Evolutionary conservation across 2,329 filamentous ascomycete species (phyloP), one percentile per base, ranked within the genome.

Genomic region (Penicillium sp.): DNA sequence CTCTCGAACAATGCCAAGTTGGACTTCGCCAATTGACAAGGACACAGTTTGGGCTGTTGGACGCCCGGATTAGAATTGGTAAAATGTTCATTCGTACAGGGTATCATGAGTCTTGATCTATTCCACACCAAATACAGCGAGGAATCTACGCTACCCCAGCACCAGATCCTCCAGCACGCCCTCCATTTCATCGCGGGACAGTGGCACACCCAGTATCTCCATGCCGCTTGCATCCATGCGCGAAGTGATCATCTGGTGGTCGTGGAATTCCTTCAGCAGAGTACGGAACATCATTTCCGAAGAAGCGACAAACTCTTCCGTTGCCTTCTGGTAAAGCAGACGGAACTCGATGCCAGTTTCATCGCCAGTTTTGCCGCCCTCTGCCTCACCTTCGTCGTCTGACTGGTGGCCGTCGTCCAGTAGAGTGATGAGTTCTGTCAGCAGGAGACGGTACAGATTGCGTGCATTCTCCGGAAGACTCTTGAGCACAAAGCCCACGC

Each of bases 221-320:
- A 89, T 92, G 3, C 94, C 94, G 55, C 92, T 79, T 0, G 84
- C 83, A 72, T 99, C 93, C 70, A 93, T 93, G 60, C 87, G 85
- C 60, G 90, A 95, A 54, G 91, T 91, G 61, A 99, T 89, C 86
- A 99, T 97, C 70, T 97, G 91, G 78, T 99, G 94, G 69, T 99
- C 94, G 71, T 97, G 91, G 73, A 99, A 94, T 83, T 99, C 94
- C 77, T 97, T 97, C 61, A 99, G 76, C 70, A 99, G 74, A 27
- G 92, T 96, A 59, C 94, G 84, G 78, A 97, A 97, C 60, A 91
- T 92, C 84, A 97, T 92, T 77, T 97, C 94, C 59, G 90, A 96
- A 66, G 90, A 94, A 73, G 93, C 97, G 49, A 99, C 94, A 73
- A 99, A 97, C 70, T 96, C 92, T 75, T 97, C 92, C 5, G 93